phyloP scores from a whole-genome alignment of 1,284 basidiomycete genomes.

The Cutaneotrichosporon cutaneum region DNA sequence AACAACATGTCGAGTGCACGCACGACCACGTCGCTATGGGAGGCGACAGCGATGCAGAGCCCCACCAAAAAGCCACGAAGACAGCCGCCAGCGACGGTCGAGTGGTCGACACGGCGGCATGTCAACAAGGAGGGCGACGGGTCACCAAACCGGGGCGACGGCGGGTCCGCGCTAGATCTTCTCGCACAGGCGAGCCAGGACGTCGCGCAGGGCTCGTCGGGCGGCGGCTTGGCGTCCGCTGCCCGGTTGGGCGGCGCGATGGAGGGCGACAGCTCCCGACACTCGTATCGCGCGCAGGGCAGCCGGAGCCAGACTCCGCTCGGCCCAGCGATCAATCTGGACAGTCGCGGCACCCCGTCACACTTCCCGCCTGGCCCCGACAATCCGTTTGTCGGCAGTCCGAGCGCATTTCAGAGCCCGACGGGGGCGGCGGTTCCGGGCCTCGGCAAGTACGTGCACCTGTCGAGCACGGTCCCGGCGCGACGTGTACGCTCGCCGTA shows the following conservation, averaged over 20 bases:
- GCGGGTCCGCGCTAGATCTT: constrained; percentile 43
- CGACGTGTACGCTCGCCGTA: constrained; percentile 47
- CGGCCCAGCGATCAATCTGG: constrained; percentile 42
- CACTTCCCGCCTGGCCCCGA: constrained; percentile 6
- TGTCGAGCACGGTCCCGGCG: constrained; percentile 43
- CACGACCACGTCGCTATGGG: constrained; percentile 28
- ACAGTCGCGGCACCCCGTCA: constrained; percentile 4
- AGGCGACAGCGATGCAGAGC: constrained; percentile 18
- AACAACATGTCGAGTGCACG: constrained; percentile 36
- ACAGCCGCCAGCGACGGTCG: constrained; percentile 24
- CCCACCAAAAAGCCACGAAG: constrained; percentile 34
- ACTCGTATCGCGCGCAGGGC: background rate
- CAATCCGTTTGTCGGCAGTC: constrained; percentile 20
- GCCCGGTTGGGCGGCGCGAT: constrained; percentile 26
- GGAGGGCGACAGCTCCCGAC: constrained; percentile 10
- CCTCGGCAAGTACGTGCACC: constrained; percentile 49
- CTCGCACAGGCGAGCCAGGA: constrained; percentile 46
- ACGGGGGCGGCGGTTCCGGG: constrained; percentile 45
- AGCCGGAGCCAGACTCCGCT: constrained; percentile 25
- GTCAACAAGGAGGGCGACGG: constrained; percentile 16
- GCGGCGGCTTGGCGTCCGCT: constrained; percentile 13
- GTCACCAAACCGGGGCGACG: constrained; percentile 13
- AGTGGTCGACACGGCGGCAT: constrained; percentile 22
- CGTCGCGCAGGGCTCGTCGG: constrained; percentile 17
- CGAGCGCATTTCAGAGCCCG: constrained; percentile 35